A percentile compares a stretch with the other conserved stretches of the same genome.
phyloP scores from a whole-genome alignment of 2,329 filamentous ascomycete genomes.

The Ascosphaera aggregata region DNA sequence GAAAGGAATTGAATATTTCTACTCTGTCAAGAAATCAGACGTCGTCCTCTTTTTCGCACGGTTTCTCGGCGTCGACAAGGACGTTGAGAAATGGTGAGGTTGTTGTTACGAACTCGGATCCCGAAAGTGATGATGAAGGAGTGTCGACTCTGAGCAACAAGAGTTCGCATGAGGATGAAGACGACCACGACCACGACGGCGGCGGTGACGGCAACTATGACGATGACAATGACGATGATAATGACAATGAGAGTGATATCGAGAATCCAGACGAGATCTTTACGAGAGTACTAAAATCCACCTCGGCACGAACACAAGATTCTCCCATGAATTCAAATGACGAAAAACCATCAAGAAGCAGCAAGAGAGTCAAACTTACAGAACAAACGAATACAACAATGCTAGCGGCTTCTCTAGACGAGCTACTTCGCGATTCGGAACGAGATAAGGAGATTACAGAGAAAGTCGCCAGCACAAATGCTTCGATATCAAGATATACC shows the following conservation, averaged over 20 bases:
- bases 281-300: not conserved
- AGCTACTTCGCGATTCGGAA: not conserved
- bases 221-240: slow-evolving; percentile 2
- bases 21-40: not conserved
- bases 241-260: not conserved
- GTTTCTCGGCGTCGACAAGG: slow-evolving; percentile 19
- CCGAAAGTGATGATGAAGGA: not conserved
- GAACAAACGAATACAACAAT: not conserved
- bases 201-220: slow-evolving; percentile 4
- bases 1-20: not conserved
- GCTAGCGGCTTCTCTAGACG: not conserved
- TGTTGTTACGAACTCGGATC: slow-evolving; percentile 40
- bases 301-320: not conserved
- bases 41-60: not conserved
- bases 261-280: not conserved
- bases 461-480: not conserved
- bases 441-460: not conserved
- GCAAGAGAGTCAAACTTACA: not conserved
- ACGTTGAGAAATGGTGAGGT: slow-evolving; percentile 31
- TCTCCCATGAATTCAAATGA: not conserved
- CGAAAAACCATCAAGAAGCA: not conserved
- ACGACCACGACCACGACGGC: slow-evolving; percentile 5
- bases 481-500: slow-evolving; percentile 2
- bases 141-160: slow-evolving; percentile 39
- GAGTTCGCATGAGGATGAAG: slow-evolving; percentile 25